phyloP scores from a whole-genome alignment of 1,284 basidiomycete genomes.

The Ceratobasidium sp. region DNA sequence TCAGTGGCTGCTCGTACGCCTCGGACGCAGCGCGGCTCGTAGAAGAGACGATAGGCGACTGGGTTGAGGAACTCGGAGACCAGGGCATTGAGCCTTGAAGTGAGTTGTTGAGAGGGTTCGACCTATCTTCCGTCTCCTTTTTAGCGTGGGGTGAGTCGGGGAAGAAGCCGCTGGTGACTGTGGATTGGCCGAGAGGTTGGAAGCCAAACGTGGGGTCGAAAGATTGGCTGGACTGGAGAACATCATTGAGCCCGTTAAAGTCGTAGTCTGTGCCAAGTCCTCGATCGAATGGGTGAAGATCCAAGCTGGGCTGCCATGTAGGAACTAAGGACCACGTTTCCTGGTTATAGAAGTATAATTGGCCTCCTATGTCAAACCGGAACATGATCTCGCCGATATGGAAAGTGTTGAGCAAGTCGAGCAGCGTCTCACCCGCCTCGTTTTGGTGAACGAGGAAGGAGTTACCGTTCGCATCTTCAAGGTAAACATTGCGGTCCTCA shows the following conservation, averaged over 20 bases:
- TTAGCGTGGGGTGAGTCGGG: not conserved
- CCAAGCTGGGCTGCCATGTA: conserved; percentile 3
- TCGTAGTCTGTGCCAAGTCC: too few relatives aligned
- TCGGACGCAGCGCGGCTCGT: conserved; percentile 20
- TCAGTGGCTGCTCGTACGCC: conserved; percentile 8
- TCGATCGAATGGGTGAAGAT: not conserved
- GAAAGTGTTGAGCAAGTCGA: not conserved
- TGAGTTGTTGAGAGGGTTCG: not conserved
- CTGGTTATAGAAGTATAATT: not conserved
- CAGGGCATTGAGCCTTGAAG: conserved; percentile 10
- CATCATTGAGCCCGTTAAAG: not conserved
- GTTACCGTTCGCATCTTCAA: not conserved
- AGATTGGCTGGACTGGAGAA: not conserved
- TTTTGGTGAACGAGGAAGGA: not conserved
- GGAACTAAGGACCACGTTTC: not conserved
- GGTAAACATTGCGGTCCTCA: conserved; percentile 15
- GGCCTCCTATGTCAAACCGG: not conserved
- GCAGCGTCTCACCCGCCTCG: not conserved
- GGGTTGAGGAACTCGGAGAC: conserved; percentile 7
- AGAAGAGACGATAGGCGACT: conserved; percentile 26
- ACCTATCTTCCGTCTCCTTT: not conserved
- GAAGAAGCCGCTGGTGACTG: conserved; percentile 9
- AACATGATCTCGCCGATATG: not conserved
- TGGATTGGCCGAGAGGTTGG: not conserved
- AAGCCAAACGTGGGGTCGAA: conserved; percentile 1